A percentile compares a stretch with the other conserved stretches of the same genome.
phyloP scores from a whole-genome alignment of 2,329 filamentous ascomycete species.

The Colletotrichum viniferum region DNA sequence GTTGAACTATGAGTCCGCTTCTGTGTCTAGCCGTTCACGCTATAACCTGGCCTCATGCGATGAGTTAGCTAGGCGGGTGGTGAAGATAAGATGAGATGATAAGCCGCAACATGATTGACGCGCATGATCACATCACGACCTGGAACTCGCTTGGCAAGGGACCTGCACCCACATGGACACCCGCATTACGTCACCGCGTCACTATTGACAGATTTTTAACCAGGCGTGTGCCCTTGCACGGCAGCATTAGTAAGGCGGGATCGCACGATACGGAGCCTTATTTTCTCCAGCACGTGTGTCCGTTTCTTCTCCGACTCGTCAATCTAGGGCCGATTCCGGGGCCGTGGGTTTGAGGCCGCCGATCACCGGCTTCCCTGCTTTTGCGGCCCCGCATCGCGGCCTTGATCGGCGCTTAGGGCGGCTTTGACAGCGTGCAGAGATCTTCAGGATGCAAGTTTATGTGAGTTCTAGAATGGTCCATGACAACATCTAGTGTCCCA shows the following conservation, averaged over 20 bases:
- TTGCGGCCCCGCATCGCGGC: not conserved
- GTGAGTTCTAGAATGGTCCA: not conserved
- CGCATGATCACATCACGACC: conserved; percentile 13
- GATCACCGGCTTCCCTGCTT: not conserved
- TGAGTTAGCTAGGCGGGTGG: not conserved
- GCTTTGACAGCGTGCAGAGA: not conserved
- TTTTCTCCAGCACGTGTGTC: not conserved
- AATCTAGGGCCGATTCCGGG: not conserved
- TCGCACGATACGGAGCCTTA: not conserved
- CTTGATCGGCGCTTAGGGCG: not conserved
- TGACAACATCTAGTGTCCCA: not conserved
- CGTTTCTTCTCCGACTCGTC: not conserved
- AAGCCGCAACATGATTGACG: not conserved
- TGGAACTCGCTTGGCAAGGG: conserved; percentile 3
- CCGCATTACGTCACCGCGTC: conserved; percentile 10
- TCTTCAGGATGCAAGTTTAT: not conserved
- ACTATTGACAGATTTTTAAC: not conserved
- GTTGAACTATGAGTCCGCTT: not conserved
- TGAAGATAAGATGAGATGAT: not conserved
- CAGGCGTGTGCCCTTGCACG: conserved; percentile 3
- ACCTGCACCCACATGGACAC: not conserved
- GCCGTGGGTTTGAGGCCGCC: not conserved
- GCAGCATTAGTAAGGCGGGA: not conserved
- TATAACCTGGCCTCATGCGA: not conserved
- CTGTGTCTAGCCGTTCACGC: not conserved